Base-by-base conservation (phyloP, 768 basidiomycete species). In the Suillus bovinus region DNA sequence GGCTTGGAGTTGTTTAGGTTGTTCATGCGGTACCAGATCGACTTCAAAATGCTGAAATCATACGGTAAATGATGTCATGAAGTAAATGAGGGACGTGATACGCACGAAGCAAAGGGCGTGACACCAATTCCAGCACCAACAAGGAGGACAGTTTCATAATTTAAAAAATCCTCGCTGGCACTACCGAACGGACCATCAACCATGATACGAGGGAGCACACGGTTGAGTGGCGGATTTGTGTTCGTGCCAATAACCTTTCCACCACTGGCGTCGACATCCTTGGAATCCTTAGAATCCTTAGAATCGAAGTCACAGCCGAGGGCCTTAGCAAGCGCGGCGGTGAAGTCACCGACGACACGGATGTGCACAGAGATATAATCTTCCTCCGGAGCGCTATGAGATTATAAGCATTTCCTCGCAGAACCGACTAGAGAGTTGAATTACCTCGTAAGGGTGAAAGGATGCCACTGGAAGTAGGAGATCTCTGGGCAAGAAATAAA, bases 1-100 rank as follows among this genome's bases (percentile, higher is more conserved):
- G 86, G 85, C 74, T 87, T 88, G 27, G 83, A 84, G 65, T 80
- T 77, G 70, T 89, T 85, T 69, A 94, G 82, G 77, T 89, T 89
- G 78, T 95, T 96, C 90, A 96, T 90, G 61, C 94, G 90, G 78
- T 97, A 98, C 94, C 94, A 96, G 69, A 96, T 93, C 16, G 90
- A 89, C 75, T 96, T 93, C 60, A 93, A 77, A 68, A 93, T 93
- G 57, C 90, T 91, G n/a, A n/a, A 56, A 56, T 11, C n/a, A 62
- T 20, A 58, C 55, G 53, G 60, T 66, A 24, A 58, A 29, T 41
- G 46, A 58, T 53, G 54, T 47, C 33, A 31, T 31, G 24, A 36
- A 50, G 44, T 62, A 61, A 38, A 39, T 14, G 24, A 47, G 53
- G 59, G 29, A 17, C 38, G 47, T 14, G 50, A 0, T 24, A 73